Conservation (phyloP, 2,329 filamentous ascomycete species). For the Aspergillus eucalypticola region DNA sequence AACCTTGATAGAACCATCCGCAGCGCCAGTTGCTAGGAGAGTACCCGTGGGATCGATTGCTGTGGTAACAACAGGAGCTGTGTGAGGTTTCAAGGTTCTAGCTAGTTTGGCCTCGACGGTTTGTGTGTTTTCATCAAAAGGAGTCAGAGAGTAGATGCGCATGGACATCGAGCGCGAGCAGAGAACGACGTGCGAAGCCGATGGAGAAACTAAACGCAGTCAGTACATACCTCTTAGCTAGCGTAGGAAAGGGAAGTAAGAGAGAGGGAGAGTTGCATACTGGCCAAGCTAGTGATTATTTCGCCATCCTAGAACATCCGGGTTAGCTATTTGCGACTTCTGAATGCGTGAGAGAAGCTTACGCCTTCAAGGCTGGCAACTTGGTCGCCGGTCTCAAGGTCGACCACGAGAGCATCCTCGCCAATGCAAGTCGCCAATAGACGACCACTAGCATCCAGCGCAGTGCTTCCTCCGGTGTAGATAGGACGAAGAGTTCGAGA, state of each 20-base stretch:
- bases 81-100: conserved; percentile 84
- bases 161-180: conserved; percentile 96
- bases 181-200: conserved; percentile 80
- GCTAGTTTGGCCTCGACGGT: conserved; percentile 67
- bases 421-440: conserved; percentile 87
- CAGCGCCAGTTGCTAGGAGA: conserved; percentile 85
- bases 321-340: conserved; percentile 17
- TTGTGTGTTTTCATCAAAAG: conserved; percentile 56
- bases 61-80: conserved; percentile 82
- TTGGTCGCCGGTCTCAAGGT: conserved; percentile 78
- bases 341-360: conserved; percentile 37
- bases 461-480: conserved; percentile 86
- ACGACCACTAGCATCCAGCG: conserved; percentile 76
- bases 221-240: not conserved
- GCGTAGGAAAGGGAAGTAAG: conserved; percentile 1
- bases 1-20: conserved; percentile 91
- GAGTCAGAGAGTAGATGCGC: conserved; percentile 78
- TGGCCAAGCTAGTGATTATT: conserved; percentile 47
- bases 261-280: conserved; percentile 29
- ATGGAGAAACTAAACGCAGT: conserved; percentile 69
- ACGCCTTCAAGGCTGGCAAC: conserved; percentile 86
- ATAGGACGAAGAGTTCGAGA: conserved; percentile 84
- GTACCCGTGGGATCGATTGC: conserved; percentile 85
- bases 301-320: conserved; percentile 61
- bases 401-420: conserved; percentile 85